These are phyloP conservation scores for Marasmius tenuissimus DNA, from an alignment of 1,284 basidiomycete species.

Conservation along the genomic window DNA sequence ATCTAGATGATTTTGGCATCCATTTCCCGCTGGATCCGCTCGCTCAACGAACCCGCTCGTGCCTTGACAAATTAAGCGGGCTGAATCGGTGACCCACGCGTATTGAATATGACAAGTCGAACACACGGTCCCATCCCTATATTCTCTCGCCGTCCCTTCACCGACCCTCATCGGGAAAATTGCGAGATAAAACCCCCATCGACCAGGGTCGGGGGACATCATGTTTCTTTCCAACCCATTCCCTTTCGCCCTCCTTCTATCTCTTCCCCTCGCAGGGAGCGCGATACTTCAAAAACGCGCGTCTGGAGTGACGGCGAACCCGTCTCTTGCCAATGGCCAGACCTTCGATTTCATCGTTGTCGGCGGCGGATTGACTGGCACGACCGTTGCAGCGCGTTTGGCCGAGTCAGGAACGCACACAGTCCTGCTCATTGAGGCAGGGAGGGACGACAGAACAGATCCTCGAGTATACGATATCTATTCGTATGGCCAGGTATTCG, in stretches of 20 bases:
- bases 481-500: conserved; percentile 46
- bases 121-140: too few relatives aligned
- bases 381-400: conserved; percentile 61
- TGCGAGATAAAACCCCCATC: too few relatives aligned
- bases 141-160: too few relatives aligned
- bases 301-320: conserved; percentile 34
- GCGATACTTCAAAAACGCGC: conserved; percentile 25
- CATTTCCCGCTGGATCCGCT: too few relatives aligned
- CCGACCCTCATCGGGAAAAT: too few relatives aligned
- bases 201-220: not conserved
- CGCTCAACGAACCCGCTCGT: too few relatives aligned
- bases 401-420: conserved; percentile 47
- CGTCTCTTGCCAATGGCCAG: conserved; percentile 30
- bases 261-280: not conserved
- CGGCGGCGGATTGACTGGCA: conserved; percentile 64
- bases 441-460: conserved; percentile 48
- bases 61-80: too few relatives aligned
- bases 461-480: conserved; percentile 49
- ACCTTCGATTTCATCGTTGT: conserved; percentile 70
- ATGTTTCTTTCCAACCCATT: not conserved
- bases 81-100: too few relatives aligned
- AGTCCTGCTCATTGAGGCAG: conserved; percentile 60
- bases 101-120: too few relatives aligned
- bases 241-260: not conserved
- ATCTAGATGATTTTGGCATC: too few relatives aligned